Percentiles rank a stretch among this genome's conserved stretches.
phyloP scores from a whole-genome alignment of 352 stramenopile genomes.

The Globisporangium lucens region DNA sequence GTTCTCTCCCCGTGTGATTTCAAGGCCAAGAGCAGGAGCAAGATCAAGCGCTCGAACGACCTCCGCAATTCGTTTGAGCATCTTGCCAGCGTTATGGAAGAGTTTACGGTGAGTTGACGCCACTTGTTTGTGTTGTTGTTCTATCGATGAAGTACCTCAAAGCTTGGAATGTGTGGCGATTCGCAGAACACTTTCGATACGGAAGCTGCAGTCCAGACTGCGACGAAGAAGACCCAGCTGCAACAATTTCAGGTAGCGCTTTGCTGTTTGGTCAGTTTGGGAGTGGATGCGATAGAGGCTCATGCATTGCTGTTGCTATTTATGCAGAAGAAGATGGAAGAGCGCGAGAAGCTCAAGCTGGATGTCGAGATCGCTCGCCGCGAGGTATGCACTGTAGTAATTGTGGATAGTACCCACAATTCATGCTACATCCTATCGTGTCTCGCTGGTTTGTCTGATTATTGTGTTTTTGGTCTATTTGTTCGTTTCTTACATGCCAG shows the following conservation, averaged over 20 bases:
- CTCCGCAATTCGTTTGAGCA: conserved; percentile 6
- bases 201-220: conserved; percentile 28
- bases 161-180: background rate
- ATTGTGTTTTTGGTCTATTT: background rate
- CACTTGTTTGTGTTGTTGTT: too few relatives aligned
- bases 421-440: too few relatives aligned
- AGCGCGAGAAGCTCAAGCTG: conserved; percentile 28
- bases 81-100: conserved; percentile 2
- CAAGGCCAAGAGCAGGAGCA: background rate
- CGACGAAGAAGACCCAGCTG: conserved; percentile 32
- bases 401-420: too few relatives aligned
- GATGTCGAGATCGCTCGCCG: conserved; percentile 28
- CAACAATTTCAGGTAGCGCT: conserved; percentile 27
- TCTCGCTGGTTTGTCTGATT: too few relatives aligned
- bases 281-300: background rate
- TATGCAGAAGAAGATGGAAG: conserved; percentile 27
- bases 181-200: conserved; percentile 17
- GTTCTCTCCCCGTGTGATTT: background rate
- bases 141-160: too few relatives aligned
- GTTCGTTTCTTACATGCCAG: conserved; percentile 5
- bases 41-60: background rate
- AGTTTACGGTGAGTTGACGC: conserved; percentile 12
- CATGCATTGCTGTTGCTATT: background rate
- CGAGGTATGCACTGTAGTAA: conserved; percentile 18
- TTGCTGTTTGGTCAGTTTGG: background rate